Conservation (phyloP, 2,329 filamentous ascomycete species). For the Ascochyta fabae region DNA sequence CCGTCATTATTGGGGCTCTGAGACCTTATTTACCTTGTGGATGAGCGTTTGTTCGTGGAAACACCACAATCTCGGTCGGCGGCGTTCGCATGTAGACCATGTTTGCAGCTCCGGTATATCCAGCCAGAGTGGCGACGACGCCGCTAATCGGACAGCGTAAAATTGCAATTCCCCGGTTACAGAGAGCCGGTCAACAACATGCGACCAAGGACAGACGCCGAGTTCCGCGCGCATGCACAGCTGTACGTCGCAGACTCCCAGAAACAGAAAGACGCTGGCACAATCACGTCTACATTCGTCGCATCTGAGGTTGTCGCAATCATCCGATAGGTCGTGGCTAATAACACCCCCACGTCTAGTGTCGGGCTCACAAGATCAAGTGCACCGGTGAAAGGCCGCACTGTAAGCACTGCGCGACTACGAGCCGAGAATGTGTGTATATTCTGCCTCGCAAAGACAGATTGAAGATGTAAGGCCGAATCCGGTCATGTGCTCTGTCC, state of each 20-base stretch:
- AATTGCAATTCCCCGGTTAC: slow-evolving; percentile 44
- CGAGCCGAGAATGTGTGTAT: slow-evolving; percentile 47
- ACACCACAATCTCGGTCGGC: slow-evolving; percentile 3
- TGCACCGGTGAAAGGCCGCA: slow-evolving; percentile 48
- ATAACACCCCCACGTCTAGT: slow-evolving; percentile 29
- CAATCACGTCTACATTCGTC: neutral
- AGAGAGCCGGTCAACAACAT: slow-evolving; percentile 19
- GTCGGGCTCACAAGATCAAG: slow-evolving; percentile 51
- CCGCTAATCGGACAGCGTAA: slow-evolving; percentile 26
- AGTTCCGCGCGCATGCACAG: slow-evolving; percentile 40
- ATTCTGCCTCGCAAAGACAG: slow-evolving; percentile 48
- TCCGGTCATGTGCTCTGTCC: too few relatives aligned
- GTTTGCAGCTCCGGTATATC: slow-evolving; percentile 18
- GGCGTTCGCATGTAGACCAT: slow-evolving; percentile 11
- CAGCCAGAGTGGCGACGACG: slow-evolving; percentile 12
- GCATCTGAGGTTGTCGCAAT: neutral
- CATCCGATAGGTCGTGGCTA: slow-evolving; percentile 18
- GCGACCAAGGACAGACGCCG: slow-evolving; percentile 31
- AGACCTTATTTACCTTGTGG: neutral
- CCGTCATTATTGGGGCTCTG: neutral
- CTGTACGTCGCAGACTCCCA: slow-evolving; percentile 23
- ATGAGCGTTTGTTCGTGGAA: neutral
- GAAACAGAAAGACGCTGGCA: neutral
- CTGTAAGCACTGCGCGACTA: slow-evolving; percentile 47
- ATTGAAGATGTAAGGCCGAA: slow-evolving; percentile 41